Evolutionary conservation across 805 yeast species (phyloP), one percentile per base, ranked within the genome.

Genomic region (Metschnikowia dekortorum): DNA sequence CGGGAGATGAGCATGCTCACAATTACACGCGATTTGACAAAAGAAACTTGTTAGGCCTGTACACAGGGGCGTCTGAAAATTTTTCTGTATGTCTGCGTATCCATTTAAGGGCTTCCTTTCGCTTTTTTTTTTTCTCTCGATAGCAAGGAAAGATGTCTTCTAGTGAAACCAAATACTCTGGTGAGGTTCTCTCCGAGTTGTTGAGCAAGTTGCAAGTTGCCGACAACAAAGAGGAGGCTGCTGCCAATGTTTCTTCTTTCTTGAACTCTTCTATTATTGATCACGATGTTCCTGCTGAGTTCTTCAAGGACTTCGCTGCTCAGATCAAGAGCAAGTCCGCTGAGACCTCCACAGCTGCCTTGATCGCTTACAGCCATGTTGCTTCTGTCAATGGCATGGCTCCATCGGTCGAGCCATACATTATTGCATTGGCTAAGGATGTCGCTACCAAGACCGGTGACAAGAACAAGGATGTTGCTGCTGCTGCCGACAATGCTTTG

Each of bases 211-310:
- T 94, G 69, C 75, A 92, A 69, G 89, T 94, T 71, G 96, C 98
- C 66, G 97, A 89, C 66, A 85, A 83, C 70, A 84, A 91, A 73
- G 84, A 82, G 56, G 84, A 81, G 69, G 91, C 95, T 70, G 94
- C 97, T 68, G 72, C 86, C 65, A 89, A 88, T 70, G 88, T 94
- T 65, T 83, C 98, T 60, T 81, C 94, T 56, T 91, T 94, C 81
- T 82, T 94, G 75, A 92, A 92, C 78, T 95, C 97, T 62, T 88
- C 92, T 69, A 90, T 91, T 76, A 91, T 92, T 72, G 99, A 94
- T 80, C 98, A 94, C 76, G 98, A 92, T 77, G 94, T 90, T 61
- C 98, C 99, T 66, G 84, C 77, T 66, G 84, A 82, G 66, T 90
- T 92, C 82, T 89, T 92, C 74, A 74, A 73, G 57, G 82, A 85